Percentiles rank a stretch among this genome's conserved stretches.
phyloP scores from a whole-genome alignment of 805 yeast species.

The Candida hispaniensis region DNA sequence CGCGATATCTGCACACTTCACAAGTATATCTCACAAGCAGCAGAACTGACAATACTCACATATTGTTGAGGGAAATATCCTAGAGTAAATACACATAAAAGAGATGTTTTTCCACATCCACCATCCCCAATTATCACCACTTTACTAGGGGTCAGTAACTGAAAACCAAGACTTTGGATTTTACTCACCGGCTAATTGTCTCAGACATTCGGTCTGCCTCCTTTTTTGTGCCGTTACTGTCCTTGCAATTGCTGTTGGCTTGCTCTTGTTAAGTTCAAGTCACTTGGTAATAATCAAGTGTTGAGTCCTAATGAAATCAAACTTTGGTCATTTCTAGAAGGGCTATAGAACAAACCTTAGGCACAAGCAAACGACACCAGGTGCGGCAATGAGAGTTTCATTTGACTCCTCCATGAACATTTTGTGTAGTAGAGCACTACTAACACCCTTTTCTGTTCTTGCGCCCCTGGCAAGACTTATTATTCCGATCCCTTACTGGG shows the following conservation, averaged over 20 bases:
- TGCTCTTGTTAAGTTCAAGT: background rate
- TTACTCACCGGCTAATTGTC: background rate
- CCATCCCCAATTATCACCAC: constrained; percentile 91
- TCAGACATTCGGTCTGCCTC: constrained; percentile 1
- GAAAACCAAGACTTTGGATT: constrained; percentile 2
- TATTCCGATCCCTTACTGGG: too few relatives aligned
- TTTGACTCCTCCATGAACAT: too few relatives aligned
- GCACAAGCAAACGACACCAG: too few relatives aligned
- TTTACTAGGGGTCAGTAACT: constrained; percentile 42
- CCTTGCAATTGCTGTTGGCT: too few relatives aligned
- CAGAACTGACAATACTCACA: constrained; percentile 38
- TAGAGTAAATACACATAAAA: constrained; percentile 79
- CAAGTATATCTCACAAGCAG: too few relatives aligned
- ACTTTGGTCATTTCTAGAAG: background rate
- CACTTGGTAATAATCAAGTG: background rate
- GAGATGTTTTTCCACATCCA: constrained; percentile 87
- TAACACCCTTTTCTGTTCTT: too few relatives aligned
- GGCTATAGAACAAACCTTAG: background rate
- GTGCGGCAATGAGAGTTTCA: too few relatives aligned
- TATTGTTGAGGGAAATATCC: constrained; percentile 94
- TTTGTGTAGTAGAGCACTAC: too few relatives aligned
- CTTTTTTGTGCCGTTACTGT: too few relatives aligned
- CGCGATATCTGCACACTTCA: too few relatives aligned
- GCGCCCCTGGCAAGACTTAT: too few relatives aligned
- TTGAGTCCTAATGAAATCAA: background rate